Conservation (phyloP, 352 stramenopile genomes). For the Phytophthora uliginosa region DNA sequence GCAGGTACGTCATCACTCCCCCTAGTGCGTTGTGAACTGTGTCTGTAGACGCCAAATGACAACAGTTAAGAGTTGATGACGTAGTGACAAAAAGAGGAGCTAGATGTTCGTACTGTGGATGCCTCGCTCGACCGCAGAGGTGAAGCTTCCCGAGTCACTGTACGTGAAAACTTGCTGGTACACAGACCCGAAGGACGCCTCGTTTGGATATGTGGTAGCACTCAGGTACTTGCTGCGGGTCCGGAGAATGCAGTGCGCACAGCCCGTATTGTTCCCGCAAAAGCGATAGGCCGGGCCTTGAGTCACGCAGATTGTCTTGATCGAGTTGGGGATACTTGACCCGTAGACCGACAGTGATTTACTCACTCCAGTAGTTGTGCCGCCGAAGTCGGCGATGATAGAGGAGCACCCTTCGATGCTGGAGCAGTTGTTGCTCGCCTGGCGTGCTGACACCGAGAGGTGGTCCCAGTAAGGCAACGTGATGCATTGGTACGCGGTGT, state of each 20-base stretch:
- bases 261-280: constrained; percentile 48
- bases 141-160: constrained; percentile 33
- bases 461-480: constrained; percentile 78
- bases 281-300: constrained; percentile 50
- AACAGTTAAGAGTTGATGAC: constrained; percentile 35
- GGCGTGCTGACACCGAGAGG: constrained; percentile 35
- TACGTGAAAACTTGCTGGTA: constrained; percentile 58
- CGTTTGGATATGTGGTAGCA: constrained; percentile 36
- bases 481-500: constrained; percentile 49
- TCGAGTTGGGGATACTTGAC: constrained; percentile 26
- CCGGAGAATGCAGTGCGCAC: constrained; percentile 49
- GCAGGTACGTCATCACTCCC: constrained; percentile 56
- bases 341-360: constrained; percentile 31
- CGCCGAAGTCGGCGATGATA: constrained; percentile 44
- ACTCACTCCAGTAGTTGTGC: constrained; percentile 12
- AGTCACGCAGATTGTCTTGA: constrained; percentile 39
- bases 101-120: constrained; percentile 56
- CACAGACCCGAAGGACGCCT: constrained; percentile 51
- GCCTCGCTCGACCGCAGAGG: constrained; percentile 43
- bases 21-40: constrained; percentile 53
- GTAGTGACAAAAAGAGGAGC: neutral
- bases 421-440: constrained; percentile 33
- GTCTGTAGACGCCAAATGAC: constrained; percentile 49
- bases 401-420: constrained; percentile 47
- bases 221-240: constrained; percentile 18